Base-by-base conservation (phyloP, 2,329 filamentous ascomycete genomes). In the Pezicula neosporulosa region DNA sequence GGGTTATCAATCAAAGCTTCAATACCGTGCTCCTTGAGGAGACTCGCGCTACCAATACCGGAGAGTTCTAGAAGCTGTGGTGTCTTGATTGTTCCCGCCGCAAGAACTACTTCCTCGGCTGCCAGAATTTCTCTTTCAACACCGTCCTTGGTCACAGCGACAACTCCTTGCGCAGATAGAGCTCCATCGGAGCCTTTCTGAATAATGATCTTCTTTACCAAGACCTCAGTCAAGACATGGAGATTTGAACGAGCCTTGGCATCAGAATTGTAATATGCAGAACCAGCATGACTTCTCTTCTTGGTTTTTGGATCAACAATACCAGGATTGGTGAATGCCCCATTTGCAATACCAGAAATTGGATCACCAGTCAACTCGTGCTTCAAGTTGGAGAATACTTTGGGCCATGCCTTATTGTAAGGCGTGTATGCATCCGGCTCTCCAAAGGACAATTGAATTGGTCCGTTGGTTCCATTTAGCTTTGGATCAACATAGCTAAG, bases 191-290 rank as follows among this genome's bases (percentile, higher is more conserved):
- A 12, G 9, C 16, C 46, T 16, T 35, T 44, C 15, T 56, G 42
- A 15, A 58, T 50, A 4, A 57, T 19, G 66, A 96, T 73, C 68
- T 85, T 87, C 66, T 82, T 87, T 53, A 95, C 90, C 82, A 89
- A 91, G 16, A 89, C 87, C 64, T 94, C 86, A 64, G 89, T 95
- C 52, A 96, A 75, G 53, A 96, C 77, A 37, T 88, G 92, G 67
- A 96, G 70, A 73, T 96, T 96, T 36, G 51, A 33, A 15, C 60
- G 49, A 3, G 43, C 41, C 12, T 50, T 47, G 21, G 51, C 50
- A 1, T 56, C 54, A 8, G 53, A 44, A 9, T 44, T 54, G 38
- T 58, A 61, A 16, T 63, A 65, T n/a, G 54, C 59, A 9, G 55
- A 49, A 3, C 51, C 61, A 10, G 62, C 48, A 51, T 55, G 52